Percentiles rank a stretch among this genome's conserved stretches.
Evolutionary conservation across 2,329 filamentous ascomycete species (phyloP).

Genomic region (Scedosporium minutisporum): DNA sequence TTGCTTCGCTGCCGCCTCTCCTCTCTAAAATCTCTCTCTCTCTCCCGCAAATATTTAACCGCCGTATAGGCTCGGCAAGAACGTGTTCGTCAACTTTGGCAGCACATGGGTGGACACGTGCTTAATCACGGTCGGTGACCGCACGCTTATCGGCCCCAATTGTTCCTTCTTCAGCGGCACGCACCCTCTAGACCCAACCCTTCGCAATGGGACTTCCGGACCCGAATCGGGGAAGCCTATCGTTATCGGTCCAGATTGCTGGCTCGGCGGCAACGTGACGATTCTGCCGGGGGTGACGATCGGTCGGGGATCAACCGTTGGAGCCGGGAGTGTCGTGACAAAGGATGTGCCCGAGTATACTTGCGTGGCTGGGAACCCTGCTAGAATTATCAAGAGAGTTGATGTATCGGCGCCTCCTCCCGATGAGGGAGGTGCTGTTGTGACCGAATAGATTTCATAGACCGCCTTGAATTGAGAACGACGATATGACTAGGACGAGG

Average conservation of each 20-base stretch:
- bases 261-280: constrained; percentile 63
- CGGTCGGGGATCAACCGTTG: constrained; percentile 63
- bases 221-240: constrained; percentile 69
- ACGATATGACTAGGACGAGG: constrained; percentile 72
- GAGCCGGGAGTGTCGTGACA: constrained; percentile 75
- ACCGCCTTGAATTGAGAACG: constrained; percentile 86
- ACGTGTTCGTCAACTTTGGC: constrained; percentile 67
- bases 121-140: constrained; percentile 61
- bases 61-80: constrained; percentile 46
- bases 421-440: not conserved
- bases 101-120: constrained; percentile 71
- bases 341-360: constrained; percentile 59
- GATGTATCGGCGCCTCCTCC: constrained; percentile 12
- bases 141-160: constrained; percentile 71
- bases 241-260: constrained; percentile 69
- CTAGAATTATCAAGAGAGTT: constrained; percentile 41
- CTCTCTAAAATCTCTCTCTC: constrained; percentile 5
- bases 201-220: constrained; percentile 65
- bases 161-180: constrained; percentile 65
- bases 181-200: constrained; percentile 65
- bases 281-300: constrained; percentile 72
- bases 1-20: not conserved
- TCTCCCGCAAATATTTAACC: not conserved
- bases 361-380: constrained; percentile 59
- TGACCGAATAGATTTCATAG: constrained; percentile 39